These are phyloP conservation scores for Cordyceps militaris DNA, from an alignment of 2,329 filamentous ascomycete species.

Conservation along the genomic window DNA sequence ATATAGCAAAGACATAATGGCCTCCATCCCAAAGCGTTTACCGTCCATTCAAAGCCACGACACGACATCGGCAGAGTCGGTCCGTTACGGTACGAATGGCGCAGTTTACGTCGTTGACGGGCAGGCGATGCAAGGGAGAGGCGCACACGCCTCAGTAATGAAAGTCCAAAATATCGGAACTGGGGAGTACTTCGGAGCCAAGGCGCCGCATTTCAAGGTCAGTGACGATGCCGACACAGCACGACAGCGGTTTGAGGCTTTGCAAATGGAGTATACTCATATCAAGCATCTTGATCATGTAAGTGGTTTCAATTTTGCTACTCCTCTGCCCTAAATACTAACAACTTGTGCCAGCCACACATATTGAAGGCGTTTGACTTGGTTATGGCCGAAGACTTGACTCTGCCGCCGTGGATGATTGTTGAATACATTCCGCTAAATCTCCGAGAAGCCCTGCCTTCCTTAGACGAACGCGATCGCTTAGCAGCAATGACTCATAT, in stretches of 20 bases:
- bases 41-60: not conserved
- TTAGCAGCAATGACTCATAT: conserved; percentile 3
- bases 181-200: conserved; percentile 9
- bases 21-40: not conserved
- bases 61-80: not conserved
- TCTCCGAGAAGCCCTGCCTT: conserved; percentile 3
- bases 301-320: not conserved
- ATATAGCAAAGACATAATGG: not conserved
- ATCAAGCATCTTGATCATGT: conserved; percentile 13
- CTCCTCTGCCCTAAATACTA: not conserved
- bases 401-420: conserved; percentile 13
- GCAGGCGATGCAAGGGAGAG: not conserved
- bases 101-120: not conserved
- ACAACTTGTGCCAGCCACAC: conserved; percentile 2
- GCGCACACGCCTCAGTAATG: conserved; percentile 11
- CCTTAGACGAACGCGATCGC: not conserved
- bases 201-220: conserved; percentile 11
- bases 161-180: conserved; percentile 2
- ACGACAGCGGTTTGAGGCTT: conserved; percentile 7
- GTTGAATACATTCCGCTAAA: conserved; percentile 12
- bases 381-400: conserved; percentile 10
- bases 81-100: not conserved
- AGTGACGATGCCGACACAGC: conserved; percentile 7
- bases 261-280: conserved; percentile 8
- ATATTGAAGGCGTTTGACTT: conserved; percentile 12